Conservation (phyloP, 495 filamentous ascomycete genomes). For the Parmelia sp. region DNA sequence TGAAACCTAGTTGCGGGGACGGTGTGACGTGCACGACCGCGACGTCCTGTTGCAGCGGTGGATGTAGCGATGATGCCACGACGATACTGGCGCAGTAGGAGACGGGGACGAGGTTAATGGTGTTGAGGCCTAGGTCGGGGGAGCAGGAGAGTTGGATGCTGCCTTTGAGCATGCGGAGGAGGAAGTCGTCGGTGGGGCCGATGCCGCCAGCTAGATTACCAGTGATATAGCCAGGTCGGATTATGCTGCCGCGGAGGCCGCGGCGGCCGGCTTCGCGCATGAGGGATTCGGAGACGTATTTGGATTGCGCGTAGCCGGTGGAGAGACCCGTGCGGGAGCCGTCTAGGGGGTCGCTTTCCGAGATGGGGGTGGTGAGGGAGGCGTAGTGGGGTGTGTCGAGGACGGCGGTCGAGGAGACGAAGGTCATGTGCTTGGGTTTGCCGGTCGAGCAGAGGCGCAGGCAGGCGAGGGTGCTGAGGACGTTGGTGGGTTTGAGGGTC, state of each 20-base stretch:
- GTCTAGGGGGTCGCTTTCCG: slow-evolving; percentile 57
- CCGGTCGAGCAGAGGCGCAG: slow-evolving; percentile 69
- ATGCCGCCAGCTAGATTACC: slow-evolving; percentile 46
- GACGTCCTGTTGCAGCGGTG: slow-evolving; percentile 40
- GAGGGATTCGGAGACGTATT: slow-evolving; percentile 79
- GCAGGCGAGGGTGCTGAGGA: slow-evolving; percentile 70
- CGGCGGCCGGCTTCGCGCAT: slow-evolving; percentile 71
- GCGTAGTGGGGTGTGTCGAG: slow-evolving; percentile 73
- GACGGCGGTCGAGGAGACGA: slow-evolving; percentile 79
- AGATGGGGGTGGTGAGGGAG: slow-evolving; percentile 33
- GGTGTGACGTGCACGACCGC: slow-evolving; percentile 72
- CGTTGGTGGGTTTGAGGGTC: slow-evolving; percentile 69
- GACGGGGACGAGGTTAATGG: slow-evolving; percentile 86
- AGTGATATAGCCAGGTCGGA: slow-evolving; percentile 82
- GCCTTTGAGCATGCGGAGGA: slow-evolving; percentile 83
- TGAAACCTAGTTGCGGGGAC: slow-evolving; percentile 74
- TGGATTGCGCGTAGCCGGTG: slow-evolving; percentile 88
- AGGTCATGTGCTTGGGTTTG: slow-evolving; percentile 73
- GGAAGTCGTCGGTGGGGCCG: slow-evolving; percentile 71
- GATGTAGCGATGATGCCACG: slow-evolving; percentile 62
- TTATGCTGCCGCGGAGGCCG: slow-evolving; percentile 67
- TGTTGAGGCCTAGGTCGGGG: slow-evolving; percentile 70
- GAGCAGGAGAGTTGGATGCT: slow-evolving; percentile 70
- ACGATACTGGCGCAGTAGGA: slow-evolving; percentile 75
- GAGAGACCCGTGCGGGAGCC: slow-evolving; percentile 59